Conservation (phyloP, 2,329 filamentous ascomycete genomes). For the Knufia fluminis region DNA sequence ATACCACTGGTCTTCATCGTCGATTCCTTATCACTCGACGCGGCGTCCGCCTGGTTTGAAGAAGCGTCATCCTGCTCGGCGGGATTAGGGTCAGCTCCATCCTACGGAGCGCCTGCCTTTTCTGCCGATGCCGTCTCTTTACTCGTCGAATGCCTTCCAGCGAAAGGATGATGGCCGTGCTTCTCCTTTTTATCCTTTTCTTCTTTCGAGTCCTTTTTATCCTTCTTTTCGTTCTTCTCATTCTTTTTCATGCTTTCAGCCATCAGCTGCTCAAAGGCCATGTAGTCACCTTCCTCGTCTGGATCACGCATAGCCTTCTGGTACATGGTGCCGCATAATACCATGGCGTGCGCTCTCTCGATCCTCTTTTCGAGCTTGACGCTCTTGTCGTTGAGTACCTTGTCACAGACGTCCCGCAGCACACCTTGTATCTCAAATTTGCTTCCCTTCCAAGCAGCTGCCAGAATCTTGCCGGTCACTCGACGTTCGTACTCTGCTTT, state of each 20-base stretch:
- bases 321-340: slow-evolving; percentile 83
- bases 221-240: slow-evolving; percentile 58
- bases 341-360: slow-evolving; percentile 80
- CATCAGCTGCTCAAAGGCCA: slow-evolving; percentile 97
- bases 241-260: slow-evolving; percentile 95
- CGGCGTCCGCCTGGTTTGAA: neutral
- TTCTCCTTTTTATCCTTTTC: slow-evolving; percentile 4
- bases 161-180: neutral
- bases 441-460: slow-evolving; percentile 89
- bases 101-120: neutral
- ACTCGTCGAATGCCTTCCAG: neutral
- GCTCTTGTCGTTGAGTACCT: slow-evolving; percentile 68
- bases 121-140: neutral
- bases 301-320: slow-evolving; percentile 76
- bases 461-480: slow-evolving; percentile 95
- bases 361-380: slow-evolving; percentile 75
- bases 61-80: neutral
- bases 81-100: neutral
- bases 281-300: slow-evolving; percentile 96
- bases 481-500: slow-evolving; percentile 90
- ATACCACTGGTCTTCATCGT: no score
- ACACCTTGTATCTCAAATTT: slow-evolving; percentile 98
- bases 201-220: slow-evolving; percentile 26
- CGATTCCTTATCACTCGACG: neutral
- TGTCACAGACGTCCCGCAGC: slow-evolving; percentile 85